Evolutionary conservation across 352 stramenopile genomes (phyloP).

Genomic region (Phytophthora melonis): DNA sequence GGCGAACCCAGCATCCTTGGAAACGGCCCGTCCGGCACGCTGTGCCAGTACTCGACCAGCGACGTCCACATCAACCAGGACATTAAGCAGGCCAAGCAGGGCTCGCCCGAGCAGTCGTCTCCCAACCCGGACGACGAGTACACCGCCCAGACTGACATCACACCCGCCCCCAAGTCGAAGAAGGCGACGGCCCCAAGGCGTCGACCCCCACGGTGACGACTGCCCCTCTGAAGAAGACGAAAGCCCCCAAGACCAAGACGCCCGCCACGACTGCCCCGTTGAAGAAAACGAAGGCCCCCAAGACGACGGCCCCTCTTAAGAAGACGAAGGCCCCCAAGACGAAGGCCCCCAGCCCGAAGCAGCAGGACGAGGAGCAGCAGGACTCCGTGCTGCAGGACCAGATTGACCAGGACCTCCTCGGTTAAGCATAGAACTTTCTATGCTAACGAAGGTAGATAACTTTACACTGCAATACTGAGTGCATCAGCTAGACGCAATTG

Average conservation of each 20-base stretch:
- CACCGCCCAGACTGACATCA: not conserved
- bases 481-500: not conserved
- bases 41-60: constrained; percentile 26
- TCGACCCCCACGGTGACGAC: not conserved
- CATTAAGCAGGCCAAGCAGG: constrained; percentile 1
- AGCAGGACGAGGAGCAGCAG: too few species aligned
- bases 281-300: not conserved
- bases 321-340: not conserved
- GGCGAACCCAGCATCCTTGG: constrained; percentile 10
- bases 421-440: constrained; percentile 2
- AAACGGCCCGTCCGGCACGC: not conserved
- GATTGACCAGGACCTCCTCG: too few species aligned
- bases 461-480: not conserved
- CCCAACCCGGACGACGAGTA: not conserved
- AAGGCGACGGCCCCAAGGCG: too few species aligned
- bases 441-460: constrained; percentile 23
- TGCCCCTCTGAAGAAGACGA: not conserved
- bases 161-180: too few species aligned
- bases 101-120: not conserved
- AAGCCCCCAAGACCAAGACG: constrained; percentile 5
- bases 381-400: too few species aligned
- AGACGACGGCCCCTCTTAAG: not conserved
- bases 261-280: too few species aligned
- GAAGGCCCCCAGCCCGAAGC: not conserved
- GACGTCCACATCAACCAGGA: constrained; percentile 34